Conservation (phyloP, 2,329 filamentous ascomycete species). For the Xylaria sp. region DNA sequence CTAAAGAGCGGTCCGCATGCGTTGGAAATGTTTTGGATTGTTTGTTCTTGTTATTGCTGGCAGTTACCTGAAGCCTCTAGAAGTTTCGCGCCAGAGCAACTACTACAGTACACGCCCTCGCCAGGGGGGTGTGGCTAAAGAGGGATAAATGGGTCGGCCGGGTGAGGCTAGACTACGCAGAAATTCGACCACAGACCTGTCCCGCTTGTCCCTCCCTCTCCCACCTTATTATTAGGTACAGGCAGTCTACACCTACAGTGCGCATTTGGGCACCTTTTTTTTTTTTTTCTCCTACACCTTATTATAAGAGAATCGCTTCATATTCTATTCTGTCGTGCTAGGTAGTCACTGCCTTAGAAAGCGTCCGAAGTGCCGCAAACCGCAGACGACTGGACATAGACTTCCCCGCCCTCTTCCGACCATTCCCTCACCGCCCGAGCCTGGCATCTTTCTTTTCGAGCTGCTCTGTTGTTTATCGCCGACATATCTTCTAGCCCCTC, state of each 20-base stretch:
- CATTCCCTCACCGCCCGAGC: slow-evolving; percentile 23
- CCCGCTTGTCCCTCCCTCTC: slow-evolving; percentile 32
- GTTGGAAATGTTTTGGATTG: slow-evolving; percentile 20
- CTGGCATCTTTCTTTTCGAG: slow-evolving; percentile 4
- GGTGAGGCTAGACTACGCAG: slow-evolving; percentile 38
- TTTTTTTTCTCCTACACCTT: slow-evolving; percentile 34
- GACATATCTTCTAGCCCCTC: not conserved
- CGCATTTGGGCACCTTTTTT: slow-evolving; percentile 48
- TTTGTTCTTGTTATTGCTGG: not conserved
- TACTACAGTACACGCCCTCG: slow-evolving; percentile 16
- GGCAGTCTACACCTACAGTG: slow-evolving; percentile 38
- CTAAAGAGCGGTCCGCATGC: slow-evolving; percentile 20
- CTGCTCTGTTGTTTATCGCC: slow-evolving; percentile 29
- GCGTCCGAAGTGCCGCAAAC: not conserved
- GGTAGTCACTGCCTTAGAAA: slow-evolving; percentile 14
- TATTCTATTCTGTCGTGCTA: slow-evolving; percentile 20
- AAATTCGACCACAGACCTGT: slow-evolving; percentile 28
- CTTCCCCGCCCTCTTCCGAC: slow-evolving; percentile 4
- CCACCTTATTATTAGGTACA: slow-evolving; percentile 38
- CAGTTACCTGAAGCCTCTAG: slow-evolving; percentile 47
- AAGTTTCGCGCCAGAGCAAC: slow-evolving; percentile 41
- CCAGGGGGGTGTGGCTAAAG: slow-evolving; percentile 28
- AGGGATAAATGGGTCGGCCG: slow-evolving; percentile 44
- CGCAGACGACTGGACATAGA: slow-evolving; percentile 22
- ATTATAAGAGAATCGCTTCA: slow-evolving; percentile 26